phyloP scores from a whole-genome alignment of 352 stramenopile genomes.

The Phytophthora sp. region DNA sequence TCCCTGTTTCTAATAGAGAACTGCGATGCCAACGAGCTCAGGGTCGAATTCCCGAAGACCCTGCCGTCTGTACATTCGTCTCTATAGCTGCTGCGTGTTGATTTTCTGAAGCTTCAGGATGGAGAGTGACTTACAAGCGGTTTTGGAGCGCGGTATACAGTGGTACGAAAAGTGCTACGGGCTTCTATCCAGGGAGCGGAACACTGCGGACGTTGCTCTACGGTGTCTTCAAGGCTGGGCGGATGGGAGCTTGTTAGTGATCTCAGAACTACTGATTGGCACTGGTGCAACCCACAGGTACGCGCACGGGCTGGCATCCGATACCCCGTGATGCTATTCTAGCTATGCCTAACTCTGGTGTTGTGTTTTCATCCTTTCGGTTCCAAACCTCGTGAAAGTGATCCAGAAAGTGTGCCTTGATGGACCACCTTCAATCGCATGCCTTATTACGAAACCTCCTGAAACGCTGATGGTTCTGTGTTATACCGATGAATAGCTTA shows the following conservation, averaged over 20 bases:
- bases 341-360: background rate
- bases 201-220: background rate
- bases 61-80: too few species aligned
- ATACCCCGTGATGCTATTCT: too few species aligned
- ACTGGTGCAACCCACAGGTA: background rate
- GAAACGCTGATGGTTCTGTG: background rate
- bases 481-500: background rate
- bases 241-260: background rate
- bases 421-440: background rate
- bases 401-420: background rate
- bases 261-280: background rate
- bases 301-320: too few species aligned
- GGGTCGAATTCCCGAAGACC: too few species aligned
- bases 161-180: background rate
- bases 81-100: too few species aligned
- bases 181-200: background rate
- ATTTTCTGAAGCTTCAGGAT: too few species aligned
- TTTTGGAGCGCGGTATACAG: too few species aligned
- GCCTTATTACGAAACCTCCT: background rate
- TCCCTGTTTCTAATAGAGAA: too few species aligned
- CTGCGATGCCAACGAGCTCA: too few species aligned
- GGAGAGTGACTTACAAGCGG: too few species aligned
- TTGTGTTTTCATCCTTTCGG: background rate
- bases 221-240: background rate
- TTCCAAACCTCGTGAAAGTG: background rate